These are phyloP conservation scores for Lachnellula willkommii DNA, from an alignment of 2,329 filamentous ascomycete species.

Conservation along the genomic window DNA sequence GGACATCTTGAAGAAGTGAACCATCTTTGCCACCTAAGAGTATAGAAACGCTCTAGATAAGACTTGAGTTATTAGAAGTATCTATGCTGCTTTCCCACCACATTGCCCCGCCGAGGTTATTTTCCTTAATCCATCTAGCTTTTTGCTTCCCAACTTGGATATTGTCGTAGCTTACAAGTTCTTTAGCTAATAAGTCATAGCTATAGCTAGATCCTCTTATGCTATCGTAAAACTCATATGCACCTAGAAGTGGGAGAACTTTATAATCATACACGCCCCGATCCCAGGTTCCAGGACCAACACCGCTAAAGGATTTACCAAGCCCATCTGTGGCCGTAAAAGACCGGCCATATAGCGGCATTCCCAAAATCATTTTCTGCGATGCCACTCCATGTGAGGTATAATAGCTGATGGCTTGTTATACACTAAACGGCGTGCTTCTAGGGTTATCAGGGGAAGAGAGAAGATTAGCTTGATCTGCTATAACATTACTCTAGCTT, in stretches of 20 bases:
- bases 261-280: slow-evolving; percentile 75
- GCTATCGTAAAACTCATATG: slow-evolving; percentile 51
- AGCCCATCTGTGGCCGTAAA: slow-evolving; percentile 61
- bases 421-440: slow-evolving; percentile 64
- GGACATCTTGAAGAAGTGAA: neutral
- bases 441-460: slow-evolving; percentile 45
- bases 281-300: slow-evolving; percentile 66
- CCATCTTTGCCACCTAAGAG: slow-evolving; percentile 1
- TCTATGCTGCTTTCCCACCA: slow-evolving; percentile 80
- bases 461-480: slow-evolving; percentile 67
- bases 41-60: slow-evolving; percentile 41
- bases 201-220: slow-evolving; percentile 62
- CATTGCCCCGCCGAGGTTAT: slow-evolving; percentile 67
- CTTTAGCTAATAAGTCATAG: slow-evolving; percentile 53
- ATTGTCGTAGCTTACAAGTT: slow-evolving; percentile 65
- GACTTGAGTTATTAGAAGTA: slow-evolving; percentile 50
- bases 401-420: slow-evolving; percentile 61
- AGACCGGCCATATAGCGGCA: slow-evolving; percentile 72
- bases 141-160: slow-evolving; percentile 31
- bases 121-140: slow-evolving; percentile 28
- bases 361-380: slow-evolving; percentile 66
- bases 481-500: slow-evolving; percentile 24
- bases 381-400: slow-evolving; percentile 53
- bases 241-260: slow-evolving; percentile 57
- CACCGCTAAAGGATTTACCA: slow-evolving; percentile 55